Evolutionary conservation across 2,329 filamentous ascomycete species (phyloP), one percentile per base, ranked within the genome.

Genomic region (Seiridium unicorne): DNA sequence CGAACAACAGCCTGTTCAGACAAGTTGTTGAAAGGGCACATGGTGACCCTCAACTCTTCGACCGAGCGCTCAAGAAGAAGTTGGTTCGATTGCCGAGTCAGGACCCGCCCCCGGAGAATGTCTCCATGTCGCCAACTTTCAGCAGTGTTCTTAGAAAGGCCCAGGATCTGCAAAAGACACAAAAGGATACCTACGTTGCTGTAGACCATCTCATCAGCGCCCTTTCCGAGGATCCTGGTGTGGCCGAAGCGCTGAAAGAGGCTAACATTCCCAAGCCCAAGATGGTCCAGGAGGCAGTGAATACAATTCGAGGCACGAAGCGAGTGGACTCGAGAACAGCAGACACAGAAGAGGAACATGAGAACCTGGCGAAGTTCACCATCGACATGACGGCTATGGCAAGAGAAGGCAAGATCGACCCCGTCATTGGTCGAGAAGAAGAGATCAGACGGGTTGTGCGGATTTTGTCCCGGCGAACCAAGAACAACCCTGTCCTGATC

Each of bases 341-440:
- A 59, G 95, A 99, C 76, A 88, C 89, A 0, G 95, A 98, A 76
- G 84, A 90, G 70, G 94, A 97, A 70, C 91, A 93, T 70, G 95
- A 99, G 77, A 97, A 97, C 72, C 81, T 99, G 62, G 92, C 93
- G 80, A 99, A 98, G 72, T 99, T 97, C 77, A 98, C 95, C 60
- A 95, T 98, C 70, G 95, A 99, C 77, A 96, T 99, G 93, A 99
- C 95, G 9, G 84, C 91, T 55, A 89, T 97, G 88, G 95, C 95
- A 62, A 85, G 93, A 73, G 95, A 99, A 79, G 96, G 96, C 73
- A 98, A 98, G 78, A 93, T 98, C 60, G 94, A 98, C 73, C 94
- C 94, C 2, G 94, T 98, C 74, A 98, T 98, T 77, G 94, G 94
- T 47, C 87, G 94, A 77, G 94, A 98, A 74, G 94, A 97, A 72